Conservation (phyloP, 208 protist genomes). For the Acanthamoeba lenticulata region DNA sequence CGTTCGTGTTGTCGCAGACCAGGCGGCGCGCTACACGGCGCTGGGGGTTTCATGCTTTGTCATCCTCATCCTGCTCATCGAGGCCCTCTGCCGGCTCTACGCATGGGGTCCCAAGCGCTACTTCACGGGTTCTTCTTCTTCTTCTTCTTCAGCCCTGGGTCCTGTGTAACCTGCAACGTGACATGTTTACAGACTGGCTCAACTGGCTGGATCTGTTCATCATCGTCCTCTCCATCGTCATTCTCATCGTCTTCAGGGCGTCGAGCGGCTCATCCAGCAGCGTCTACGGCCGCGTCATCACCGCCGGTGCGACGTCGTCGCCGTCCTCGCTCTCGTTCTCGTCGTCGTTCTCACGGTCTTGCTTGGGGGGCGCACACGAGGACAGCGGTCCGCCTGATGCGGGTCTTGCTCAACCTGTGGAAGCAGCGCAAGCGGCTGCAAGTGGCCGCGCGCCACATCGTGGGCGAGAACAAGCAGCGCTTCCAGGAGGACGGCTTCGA, state of each 20-base stretch:
- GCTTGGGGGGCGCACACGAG: background rate
- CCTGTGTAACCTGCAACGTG: background rate
- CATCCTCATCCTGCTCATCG: slow-evolving; percentile 10
- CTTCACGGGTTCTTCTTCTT: background rate
- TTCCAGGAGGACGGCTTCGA: slow-evolving; percentile 82
- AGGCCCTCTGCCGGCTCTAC: background rate
- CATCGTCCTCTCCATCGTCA: slow-evolving; percentile 50
- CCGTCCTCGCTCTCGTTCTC: background rate
- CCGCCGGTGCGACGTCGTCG: background rate
- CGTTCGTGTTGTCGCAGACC: background rate
- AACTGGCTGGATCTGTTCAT: slow-evolving; percentile 33
- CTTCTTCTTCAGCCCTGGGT: background rate
- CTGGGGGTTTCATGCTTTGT: background rate
- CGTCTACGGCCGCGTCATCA: slow-evolving; percentile 5
- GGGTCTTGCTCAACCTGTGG: background rate
- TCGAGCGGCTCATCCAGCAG: background rate
- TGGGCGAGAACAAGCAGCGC: slow-evolving; percentile 81
- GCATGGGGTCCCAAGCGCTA: background rate
- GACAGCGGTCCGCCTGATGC: background rate
- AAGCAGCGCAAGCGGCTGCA: slow-evolving; percentile 51
- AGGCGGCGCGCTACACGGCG: background rate
- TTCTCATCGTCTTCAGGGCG: background rate
- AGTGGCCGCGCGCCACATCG: slow-evolving; percentile 69
- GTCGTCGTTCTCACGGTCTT: background rate
- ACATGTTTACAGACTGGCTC: background rate